Conservation (phyloP, 2,329 filamentous ascomycete species). For the Falciphora oryzae region DNA sequence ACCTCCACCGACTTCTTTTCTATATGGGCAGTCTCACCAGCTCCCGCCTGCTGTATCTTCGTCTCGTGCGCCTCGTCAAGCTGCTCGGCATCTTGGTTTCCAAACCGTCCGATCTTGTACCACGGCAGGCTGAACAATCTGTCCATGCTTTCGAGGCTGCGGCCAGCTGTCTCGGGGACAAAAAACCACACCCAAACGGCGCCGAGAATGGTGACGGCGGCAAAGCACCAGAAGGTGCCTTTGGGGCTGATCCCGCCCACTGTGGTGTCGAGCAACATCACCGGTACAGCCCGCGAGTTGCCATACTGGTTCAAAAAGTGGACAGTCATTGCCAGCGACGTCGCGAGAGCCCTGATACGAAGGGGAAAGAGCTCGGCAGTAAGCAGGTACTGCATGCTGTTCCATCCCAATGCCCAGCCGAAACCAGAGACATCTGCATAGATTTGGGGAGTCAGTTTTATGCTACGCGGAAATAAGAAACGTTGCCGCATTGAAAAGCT, state of each 20-base stretch:
- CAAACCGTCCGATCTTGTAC: conserved; percentile 61
- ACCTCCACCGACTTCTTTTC: conserved; percentile 6
- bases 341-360: conserved; percentile 62
- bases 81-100: conserved; percentile 44
- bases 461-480: too few relatives aligned
- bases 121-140: conserved; percentile 53
- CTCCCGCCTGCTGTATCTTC: conserved; percentile 3
- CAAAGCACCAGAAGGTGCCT: conserved; percentile 74
- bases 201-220: conserved; percentile 59
- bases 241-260: conserved; percentile 45
- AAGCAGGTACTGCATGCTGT: conserved; percentile 70
- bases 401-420: conserved; percentile 67
- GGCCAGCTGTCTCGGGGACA: conserved; percentile 51
- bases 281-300: conserved; percentile 66
- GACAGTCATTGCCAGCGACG: conserved; percentile 66
- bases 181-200: conserved; percentile 60
- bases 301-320: conserved; percentile 76
- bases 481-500: too few relatives aligned
- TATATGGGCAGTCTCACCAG: background rate
- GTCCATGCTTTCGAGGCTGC: conserved; percentile 13
- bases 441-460: background rate
- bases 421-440: conserved; percentile 39
- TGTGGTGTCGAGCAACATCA: conserved; percentile 54
- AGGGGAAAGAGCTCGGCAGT: conserved; percentile 72
- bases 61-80: conserved; percentile 34